Base-by-base conservation (phyloP, 805 yeast genomes). In the Candida awuae region DNA sequence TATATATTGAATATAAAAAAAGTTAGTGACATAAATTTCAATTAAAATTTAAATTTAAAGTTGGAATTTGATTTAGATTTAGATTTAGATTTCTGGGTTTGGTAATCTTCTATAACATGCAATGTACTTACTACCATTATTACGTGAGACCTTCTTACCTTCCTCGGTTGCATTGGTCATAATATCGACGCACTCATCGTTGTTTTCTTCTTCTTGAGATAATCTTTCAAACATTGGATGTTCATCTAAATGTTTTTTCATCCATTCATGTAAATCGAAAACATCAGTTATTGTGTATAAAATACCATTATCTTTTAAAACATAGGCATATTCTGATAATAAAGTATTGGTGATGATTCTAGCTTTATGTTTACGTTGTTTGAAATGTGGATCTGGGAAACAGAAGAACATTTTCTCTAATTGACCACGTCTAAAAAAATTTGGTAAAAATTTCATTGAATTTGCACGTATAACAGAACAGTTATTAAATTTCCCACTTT, bases 331-430 rank as follows among this genome's bases (percentile, higher is more conserved):
- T 61, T 92, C 98, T 21, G 90, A 73, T 39, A 87, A 68, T 45
- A 92, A 66, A 3, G 97, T 90, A 48, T 78, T 80, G 39, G 98
- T 88, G 48, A 92, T 75, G 55, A 92, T 92, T 66, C 98, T 73
- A 6, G 97, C 97, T 70, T 92, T 92, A 64, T 92, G 98, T 58
- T 92, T 92, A 56, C 97, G 73, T 62, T 86, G 94, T 59, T 92
- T 92, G 70, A 92, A 92, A 61, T 92, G 98, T 7, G 98, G 98
- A 62, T 92, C 98, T n/a, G 98, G 98, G 73, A 92, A 92, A 61
- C 98, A 92, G 67, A 92, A 92, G 65, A 92, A 92, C 74, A 92
- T 84, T 67, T 90, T 92, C 25, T 80, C 75, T 37, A 88, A 65
- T 58, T 87, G 97, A 6, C 78, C 77, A 59, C 81, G 81, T 42